phyloP scores from a whole-genome alignment of 2,329 filamentous ascomycete genomes.

The Daldinia sp. region DNA sequence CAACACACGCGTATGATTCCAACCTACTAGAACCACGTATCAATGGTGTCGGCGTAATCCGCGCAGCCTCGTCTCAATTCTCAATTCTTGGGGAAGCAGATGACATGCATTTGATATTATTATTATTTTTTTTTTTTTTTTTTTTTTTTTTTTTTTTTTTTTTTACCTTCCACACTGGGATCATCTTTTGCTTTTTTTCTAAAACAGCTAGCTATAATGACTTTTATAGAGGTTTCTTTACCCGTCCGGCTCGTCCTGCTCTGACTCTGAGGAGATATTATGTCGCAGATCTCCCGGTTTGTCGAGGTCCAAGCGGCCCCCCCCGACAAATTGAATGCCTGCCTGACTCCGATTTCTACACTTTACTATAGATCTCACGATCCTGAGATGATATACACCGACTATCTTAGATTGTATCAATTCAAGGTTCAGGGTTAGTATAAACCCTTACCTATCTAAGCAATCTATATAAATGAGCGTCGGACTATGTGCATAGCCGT shows the following conservation, averaged over 20 bases:
- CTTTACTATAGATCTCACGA: conserved; percentile 3
- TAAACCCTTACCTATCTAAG: conserved; percentile 1
- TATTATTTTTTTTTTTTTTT: too few species aligned
- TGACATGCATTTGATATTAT: conserved; percentile 34
- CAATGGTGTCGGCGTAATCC: conserved; percentile 31
- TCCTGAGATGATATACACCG: conserved; percentile 11
- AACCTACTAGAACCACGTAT: conserved; percentile 5
- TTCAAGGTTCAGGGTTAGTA: not conserved
- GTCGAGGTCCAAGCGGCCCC: not conserved
- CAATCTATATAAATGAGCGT: not conserved
- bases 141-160: too few species aligned
- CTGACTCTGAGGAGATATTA: not conserved
- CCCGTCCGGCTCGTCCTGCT: conserved; percentile 5
- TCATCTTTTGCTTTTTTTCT: conserved; percentile 30
- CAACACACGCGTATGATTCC: not conserved
- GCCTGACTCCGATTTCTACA: conserved; percentile 1
- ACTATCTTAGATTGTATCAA: conserved; percentile 9
- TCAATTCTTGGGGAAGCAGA: conserved; percentile 21
- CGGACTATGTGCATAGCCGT: not conserved
- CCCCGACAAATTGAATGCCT: conserved; percentile 10
- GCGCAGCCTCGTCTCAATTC: conserved; percentile 25
- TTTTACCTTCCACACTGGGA: conserved; percentile 27
- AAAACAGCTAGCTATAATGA: not conserved
- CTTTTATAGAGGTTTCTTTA: not conserved
- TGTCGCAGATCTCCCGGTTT: conserved; percentile 27